Evolutionary conservation across 768 basidiomycete genomes (phyloP).

Genomic region (Plicaturopsis crispa): DNA sequence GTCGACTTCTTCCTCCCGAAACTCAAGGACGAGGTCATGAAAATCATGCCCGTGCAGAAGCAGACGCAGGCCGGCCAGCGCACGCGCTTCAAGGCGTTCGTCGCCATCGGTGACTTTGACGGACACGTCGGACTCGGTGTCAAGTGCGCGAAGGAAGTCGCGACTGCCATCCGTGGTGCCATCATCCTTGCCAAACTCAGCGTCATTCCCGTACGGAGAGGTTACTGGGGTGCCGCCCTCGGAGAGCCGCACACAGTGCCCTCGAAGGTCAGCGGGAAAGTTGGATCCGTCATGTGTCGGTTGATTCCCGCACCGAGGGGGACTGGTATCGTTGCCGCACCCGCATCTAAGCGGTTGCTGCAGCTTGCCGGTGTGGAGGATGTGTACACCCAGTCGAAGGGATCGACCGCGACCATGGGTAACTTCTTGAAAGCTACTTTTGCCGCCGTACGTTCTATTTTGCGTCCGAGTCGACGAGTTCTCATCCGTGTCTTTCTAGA

Average conservation of each 20-base stretch:
- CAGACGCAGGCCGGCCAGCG: slow-evolving; percentile 99
- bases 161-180: slow-evolving; percentile 97
- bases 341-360: slow-evolving; percentile 91
- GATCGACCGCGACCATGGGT: slow-evolving; percentile 97
- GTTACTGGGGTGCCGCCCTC: slow-evolving; percentile 99
- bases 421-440: slow-evolving; percentile 99
- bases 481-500: slow-evolving; percentile 33
- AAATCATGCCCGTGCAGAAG: slow-evolving; percentile 99
- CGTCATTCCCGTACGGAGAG: slow-evolving; percentile 95
- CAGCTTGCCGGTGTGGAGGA: slow-evolving; percentile 98
- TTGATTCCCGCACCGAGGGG: slow-evolving; percentile 97
- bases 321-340: slow-evolving; percentile 99
- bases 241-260: slow-evolving; percentile 99
- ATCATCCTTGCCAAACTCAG: slow-evolving; percentile 99
- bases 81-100: slow-evolving; percentile 99
- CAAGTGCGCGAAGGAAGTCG: slow-evolving; percentile 99
- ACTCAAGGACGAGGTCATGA: slow-evolving; percentile 99
- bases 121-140: slow-evolving; percentile 99
- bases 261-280: slow-evolving; percentile 96
- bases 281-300: slow-evolving; percentile 98
- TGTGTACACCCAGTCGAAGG: slow-evolving; percentile 96
- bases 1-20: slow-evolving; percentile 99
- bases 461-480: background rate
- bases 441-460: slow-evolving; percentile 57
- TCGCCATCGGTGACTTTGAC: slow-evolving; percentile 97